phyloP scores from a whole-genome alignment of 2,329 filamentous ascomycete genomes.

The Aureobasidium sp. region DNA sequence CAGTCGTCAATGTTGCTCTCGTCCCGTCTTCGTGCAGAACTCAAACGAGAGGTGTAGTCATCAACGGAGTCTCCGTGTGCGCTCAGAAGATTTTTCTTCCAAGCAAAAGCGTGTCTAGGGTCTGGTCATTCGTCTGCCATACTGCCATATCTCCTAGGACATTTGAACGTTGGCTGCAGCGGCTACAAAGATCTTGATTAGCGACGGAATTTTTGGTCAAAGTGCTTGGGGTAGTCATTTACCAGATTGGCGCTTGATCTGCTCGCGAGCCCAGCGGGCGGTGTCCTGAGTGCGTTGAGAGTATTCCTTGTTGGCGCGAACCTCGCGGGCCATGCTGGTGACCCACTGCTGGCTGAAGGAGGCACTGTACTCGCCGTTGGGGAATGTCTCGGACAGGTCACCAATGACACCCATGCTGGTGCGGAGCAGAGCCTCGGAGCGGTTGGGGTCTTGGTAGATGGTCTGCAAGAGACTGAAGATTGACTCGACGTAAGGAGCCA shows the following conservation, averaged over 20 bases:
- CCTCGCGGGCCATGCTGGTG: conserved; percentile 82
- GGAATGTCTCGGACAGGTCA: conserved; percentile 90
- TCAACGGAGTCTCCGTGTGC: background rate
- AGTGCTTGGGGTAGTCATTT: background rate
- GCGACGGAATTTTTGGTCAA: background rate
- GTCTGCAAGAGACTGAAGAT: conserved; percentile 82
- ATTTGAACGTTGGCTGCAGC: conserved; percentile 10
- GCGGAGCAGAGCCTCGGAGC: conserved; percentile 83
- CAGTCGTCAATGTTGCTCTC: background rate
- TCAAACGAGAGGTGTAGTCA: background rate
- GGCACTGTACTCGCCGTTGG: conserved; percentile 73
- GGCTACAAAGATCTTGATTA: background rate
- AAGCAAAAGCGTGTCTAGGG: background rate
- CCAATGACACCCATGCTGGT: conserved; percentile 97
- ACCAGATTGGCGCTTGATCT: conserved; percentile 77
- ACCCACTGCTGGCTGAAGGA: conserved; percentile 91
- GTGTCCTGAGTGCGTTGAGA: conserved; percentile 80
- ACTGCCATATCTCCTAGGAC: background rate
- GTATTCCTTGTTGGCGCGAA: conserved; percentile 81
- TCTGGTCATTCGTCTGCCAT: background rate
- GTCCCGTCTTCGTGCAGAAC: background rate
- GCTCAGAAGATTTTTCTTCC: background rate
- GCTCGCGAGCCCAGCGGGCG: conserved; percentile 92
- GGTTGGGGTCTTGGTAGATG: conserved; percentile 74
- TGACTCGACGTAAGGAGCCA: conserved; percentile 70